Conservation (phyloP, 345 rosid genomes). For the Gossypioides kirkii region DNA sequence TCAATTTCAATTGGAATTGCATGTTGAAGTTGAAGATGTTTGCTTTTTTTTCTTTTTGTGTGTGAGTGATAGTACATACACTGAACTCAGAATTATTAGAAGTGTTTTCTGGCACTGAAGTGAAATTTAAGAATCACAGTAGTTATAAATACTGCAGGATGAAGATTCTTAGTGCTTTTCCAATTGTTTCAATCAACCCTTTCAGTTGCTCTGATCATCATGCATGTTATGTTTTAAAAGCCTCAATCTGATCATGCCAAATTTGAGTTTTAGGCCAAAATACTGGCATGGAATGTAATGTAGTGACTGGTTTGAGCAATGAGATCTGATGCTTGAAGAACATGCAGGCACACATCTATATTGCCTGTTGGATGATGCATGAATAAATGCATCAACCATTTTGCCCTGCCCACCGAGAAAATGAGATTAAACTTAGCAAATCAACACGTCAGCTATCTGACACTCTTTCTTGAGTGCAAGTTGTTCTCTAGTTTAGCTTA, state of each 20-base stretch:
- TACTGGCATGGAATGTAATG: background rate
- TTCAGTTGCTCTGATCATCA: background rate
- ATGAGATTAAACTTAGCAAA: background rate
- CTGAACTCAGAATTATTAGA: background rate
- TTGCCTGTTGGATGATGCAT: background rate
- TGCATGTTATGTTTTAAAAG: background rate
- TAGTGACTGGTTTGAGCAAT: background rate
- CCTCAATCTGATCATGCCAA: background rate
- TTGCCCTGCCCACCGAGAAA: background rate
- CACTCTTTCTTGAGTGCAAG: no score
- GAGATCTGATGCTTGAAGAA: background rate
- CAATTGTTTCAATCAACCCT: background rate
- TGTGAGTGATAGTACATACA: background rate
- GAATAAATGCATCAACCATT: background rate
- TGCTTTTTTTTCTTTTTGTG: background rate
- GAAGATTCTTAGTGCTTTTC: background rate
- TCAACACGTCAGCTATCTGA: background rate
- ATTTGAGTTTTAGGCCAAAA: background rate
- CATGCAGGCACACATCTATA: background rate
- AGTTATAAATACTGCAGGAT: background rate
- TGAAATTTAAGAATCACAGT: background rate
- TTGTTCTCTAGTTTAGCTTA: no score
- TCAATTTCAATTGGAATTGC: background rate
- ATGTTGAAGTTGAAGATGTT: background rate
- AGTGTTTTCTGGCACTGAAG: background rate